Percentiles rank a stretch among this genome's conserved stretches.
These are phyloP conservation scores for Elsinoe necatrix DNA, from an alignment of 2,329 filamentous ascomycete species.

Conservation along the genomic window DNA sequence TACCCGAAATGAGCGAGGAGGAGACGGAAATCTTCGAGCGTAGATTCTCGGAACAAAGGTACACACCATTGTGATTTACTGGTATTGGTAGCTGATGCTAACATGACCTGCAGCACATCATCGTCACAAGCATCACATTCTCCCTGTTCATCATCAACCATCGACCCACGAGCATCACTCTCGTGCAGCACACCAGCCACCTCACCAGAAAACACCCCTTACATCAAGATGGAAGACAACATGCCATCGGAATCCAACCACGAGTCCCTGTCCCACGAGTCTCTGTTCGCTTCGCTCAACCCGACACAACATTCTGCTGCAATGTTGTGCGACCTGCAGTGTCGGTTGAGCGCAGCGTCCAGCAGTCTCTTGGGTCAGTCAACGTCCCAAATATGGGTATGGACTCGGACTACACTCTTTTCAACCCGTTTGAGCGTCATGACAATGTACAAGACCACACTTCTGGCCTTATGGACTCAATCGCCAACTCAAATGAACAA, in stretches of 20 bases:
- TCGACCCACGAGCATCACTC: constrained; percentile 20
- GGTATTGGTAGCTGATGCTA: background rate
- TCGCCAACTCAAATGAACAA: constrained; percentile 29
- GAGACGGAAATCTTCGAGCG: constrained; percentile 17
- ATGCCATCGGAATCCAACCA: constrained; percentile 9
- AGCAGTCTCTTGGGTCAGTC: constrained; percentile 17
- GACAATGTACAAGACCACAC: constrained; percentile 27
- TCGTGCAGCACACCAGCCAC: constrained; percentile 16
- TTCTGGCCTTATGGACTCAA: constrained; percentile 29
- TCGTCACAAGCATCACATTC: constrained; percentile 12
- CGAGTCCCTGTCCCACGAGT: constrained; percentile 28
- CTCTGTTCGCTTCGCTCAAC: constrained; percentile 58
- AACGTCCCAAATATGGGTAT: constrained; percentile 17
- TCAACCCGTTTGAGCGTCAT: constrained; percentile 27
- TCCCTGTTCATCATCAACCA: constrained; percentile 18
- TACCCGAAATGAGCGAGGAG: constrained; percentile 17
- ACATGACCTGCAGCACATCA: background rate
- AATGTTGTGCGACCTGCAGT: constrained; percentile 99
- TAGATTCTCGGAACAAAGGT: constrained; percentile 18
- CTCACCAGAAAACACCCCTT: constrained; percentile 21
- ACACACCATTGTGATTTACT: background rate
- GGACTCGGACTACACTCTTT: constrained; percentile 23
- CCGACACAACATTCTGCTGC: constrained; percentile 99
- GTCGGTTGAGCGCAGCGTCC: constrained; percentile 60
- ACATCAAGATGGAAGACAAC: constrained; percentile 20